Evolutionary conservation across 371 early-diverging fungal species (phyloP), one percentile per base, ranked within the genome.

Genomic region (Mucor piriformis): DNA sequence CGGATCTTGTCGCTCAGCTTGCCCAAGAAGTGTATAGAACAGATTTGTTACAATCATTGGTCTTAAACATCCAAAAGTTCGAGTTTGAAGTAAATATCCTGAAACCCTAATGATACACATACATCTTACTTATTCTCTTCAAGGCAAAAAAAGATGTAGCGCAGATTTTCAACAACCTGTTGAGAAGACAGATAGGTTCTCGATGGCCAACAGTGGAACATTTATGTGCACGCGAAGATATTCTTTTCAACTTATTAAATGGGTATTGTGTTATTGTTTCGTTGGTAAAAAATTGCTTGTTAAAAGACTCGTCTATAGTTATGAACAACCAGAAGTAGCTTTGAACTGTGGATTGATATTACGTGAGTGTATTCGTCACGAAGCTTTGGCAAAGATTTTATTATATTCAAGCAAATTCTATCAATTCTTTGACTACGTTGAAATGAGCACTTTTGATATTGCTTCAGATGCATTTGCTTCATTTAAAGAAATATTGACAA

Each of bases 401-500:
- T 79, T 97, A 50, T 86, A 90, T 67, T 88, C 91, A n/a, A 81
- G 74, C 24, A 83, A 89, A 54, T 96, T 98, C 64, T 95, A 95
- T 82, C 83, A 86, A 61, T 95, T 97, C 55, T 97, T 97, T 65
- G 83, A 83, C 15, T 98, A 95, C 71, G 97, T 97, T 13, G 96
- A 98, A 75, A 86, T 92, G 72, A 88, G 92, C 57, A 97, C 96
- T 0, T 98, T 98, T 84, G 99, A 98, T 79, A 92, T 96, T 48
- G 95, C 98, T 8, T 92, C 92, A 24, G 99, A 98, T 73, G 97
- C 99, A 0, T 98, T 98, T 76, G 95, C 95, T 23, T 96, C 95
- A 24, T 97, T 98, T 77, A 95, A 95, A 79, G 98, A 98, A 70
- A 83, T 95, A n/a, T 73, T 98, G 64, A 95, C 96, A 42, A 88